Percentiles rank a stretch among this genome's conserved stretches.
phyloP scores from a whole-genome alignment of 768 basidiomycete species.

The Cystobasidiopsis lactophilus region DNA sequence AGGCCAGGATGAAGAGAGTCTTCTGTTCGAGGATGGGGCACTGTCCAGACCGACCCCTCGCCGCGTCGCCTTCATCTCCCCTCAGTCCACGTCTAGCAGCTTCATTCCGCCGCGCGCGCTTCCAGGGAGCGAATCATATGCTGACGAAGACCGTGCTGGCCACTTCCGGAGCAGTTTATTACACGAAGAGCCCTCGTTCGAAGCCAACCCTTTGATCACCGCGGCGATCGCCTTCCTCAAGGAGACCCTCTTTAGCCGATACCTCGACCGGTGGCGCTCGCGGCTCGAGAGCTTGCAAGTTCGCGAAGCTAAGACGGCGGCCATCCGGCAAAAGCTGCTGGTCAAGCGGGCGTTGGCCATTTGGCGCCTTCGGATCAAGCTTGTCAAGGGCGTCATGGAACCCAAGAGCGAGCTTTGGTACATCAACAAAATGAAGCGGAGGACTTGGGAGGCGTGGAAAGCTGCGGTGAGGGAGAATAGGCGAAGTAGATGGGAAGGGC shows the following conservation, averaged over 20 bases:
- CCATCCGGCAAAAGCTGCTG: not conserved
- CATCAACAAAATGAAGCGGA: not conserved
- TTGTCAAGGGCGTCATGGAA: not conserved
- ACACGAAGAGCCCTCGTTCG: no score
- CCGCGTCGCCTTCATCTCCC: slow-evolving; percentile 1
- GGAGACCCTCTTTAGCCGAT: not conserved
- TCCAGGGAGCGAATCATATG: no score
- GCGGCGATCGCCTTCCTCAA: no score
- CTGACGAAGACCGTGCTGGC: no score
- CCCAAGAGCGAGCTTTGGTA: not conserved
- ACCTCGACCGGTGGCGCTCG: slow-evolving; percentile 1
- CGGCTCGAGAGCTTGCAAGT: not conserved
- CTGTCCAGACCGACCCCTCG: no score
- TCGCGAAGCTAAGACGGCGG: not conserved
- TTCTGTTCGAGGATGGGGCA: no score
- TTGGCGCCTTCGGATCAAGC: not conserved
- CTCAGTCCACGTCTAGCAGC: not conserved
- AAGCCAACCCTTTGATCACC: no score
- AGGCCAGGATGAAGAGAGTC: no score
- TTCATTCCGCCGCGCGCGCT: no score
- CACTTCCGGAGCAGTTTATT: no score
- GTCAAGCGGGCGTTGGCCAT: not conserved
- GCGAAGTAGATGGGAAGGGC: not conserved
- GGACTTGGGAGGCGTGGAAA: not conserved
- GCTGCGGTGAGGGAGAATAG: not conserved